Evolutionary conservation across 345 rosid genomes (phyloP), one percentile per base, ranked within the genome.

Genomic region (Toxicodendron radicans): DNA sequence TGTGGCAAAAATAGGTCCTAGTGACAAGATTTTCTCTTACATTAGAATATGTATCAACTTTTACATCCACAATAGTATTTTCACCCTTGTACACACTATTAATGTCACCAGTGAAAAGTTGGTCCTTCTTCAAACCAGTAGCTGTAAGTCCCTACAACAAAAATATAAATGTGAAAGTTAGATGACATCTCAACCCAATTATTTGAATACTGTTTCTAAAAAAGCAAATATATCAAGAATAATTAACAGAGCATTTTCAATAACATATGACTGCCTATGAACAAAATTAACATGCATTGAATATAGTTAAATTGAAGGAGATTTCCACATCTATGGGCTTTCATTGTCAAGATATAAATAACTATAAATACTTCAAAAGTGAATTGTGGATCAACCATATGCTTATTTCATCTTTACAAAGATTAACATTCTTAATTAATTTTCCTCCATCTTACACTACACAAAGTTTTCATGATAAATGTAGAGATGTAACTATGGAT

Each of bases 41-140:
- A 76, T 88, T 88, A 12, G 98, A 89, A 81, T 76, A 83, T 65
- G 88, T 82, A 77, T 93, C 93, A 74, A 93, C 83, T 89, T 86
- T 91, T 76, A 91, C 78, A 80, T 93, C 94, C 80, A 89, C 92
- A 56, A 71, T 78, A 78, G 94, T 84, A 58, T 84, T 89, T 81
- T 80, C 79, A 76, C 87, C 84, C 87, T 80, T 89, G 79, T 87
- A 88, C 30, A 83, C 61, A 3, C 89, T 86, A 81, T 76, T 89
- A 69, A 93, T 88, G 81, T 93, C 97, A 52, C 93, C 98, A 56
- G 83, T 71, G 74, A 91, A 89, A 48, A 79, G 58, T 62, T 87
- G 83, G 72, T 87, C 93, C 78, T 82, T 88, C 79, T 88, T 87
- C 78, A 91, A 73, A 48, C 94, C 94, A 54, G 92, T 89, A 45